A percentile compares a stretch with the other conserved stretches of the same genome.
These are phyloP conservation scores for Nannochloris sp. DNA, from an alignment of 139 green algal species.

Conservation along the genomic window DNA sequence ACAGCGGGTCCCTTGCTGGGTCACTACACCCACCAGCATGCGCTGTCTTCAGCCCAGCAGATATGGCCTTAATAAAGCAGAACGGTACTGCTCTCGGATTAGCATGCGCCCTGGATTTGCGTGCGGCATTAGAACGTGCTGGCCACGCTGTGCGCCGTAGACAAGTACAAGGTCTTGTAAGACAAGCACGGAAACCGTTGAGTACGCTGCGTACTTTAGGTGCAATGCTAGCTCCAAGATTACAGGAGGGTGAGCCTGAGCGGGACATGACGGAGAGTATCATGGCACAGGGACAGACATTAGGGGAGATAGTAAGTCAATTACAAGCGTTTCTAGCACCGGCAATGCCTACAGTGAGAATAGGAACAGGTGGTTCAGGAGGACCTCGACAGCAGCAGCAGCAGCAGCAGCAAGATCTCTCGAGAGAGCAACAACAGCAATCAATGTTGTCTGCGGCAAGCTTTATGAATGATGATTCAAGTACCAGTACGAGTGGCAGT, in stretches of 20 bases:
- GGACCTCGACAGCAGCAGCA: no score
- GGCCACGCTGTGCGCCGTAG: constrained; percentile 18
- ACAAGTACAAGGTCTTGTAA: constrained; percentile 34
- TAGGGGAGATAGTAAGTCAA: constrained; percentile 48
- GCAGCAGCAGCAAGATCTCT: constrained; percentile 40
- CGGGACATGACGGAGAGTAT: constrained; percentile 56
- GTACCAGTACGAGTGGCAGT: no score
- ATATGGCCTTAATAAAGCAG: constrained; percentile 36
- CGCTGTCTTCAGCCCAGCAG: constrained; percentile 11
- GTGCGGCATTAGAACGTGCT: constrained; percentile 30
- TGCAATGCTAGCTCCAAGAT: constrained; percentile 47
- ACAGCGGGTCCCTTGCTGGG: no score
- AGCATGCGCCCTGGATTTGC: constrained; percentile 51
- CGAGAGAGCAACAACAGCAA: constrained; percentile 52
- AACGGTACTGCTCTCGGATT: constrained; percentile 39
- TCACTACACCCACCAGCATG: constrained; percentile 6
- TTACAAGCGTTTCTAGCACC: constrained; percentile 29
- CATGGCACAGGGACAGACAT: constrained; percentile 43
- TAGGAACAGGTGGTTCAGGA: no score
- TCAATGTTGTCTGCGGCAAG: constrained; percentile 3
- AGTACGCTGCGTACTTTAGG: constrained; percentile 51
- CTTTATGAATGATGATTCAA: no score
- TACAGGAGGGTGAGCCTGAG: constrained; percentile 39
- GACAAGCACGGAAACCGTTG: constrained; percentile 43
- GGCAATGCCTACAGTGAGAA: neutral